Evolutionary conservation across 164 flowering plant genomes (phyloP), one percentile per base, ranked within the genome.

Genomic region (Vitis cinerea): DNA sequence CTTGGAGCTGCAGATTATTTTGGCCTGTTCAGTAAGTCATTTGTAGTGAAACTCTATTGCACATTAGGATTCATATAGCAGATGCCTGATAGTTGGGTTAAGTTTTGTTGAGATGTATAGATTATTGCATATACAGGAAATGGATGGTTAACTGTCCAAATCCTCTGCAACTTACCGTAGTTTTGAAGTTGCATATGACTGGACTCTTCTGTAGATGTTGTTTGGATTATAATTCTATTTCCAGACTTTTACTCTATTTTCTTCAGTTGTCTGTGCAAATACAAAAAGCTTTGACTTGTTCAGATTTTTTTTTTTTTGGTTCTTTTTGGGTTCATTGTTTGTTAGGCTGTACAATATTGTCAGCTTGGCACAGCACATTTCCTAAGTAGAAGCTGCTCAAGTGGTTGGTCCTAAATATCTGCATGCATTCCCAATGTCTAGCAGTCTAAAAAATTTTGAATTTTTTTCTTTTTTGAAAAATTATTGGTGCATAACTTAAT

Each of bases 1-100:
- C 91, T 95, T 77, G 99, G 99, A 61, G 99, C 99, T 70, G 99
- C 98, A 27, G 99, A 95, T 71, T 95, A 95, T 77, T 88, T 91
- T 82, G 99, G 98, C 70, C 78, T 95, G 61, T 95, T 80, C 80
- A 92, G 99, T 95, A 82, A 88, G 98, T 84, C 56, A 65, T 56
- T 19, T 29, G 48, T 49, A 49, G 15, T 37, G 44, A 37, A 0
- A 37, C 44, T 37, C 44, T 37, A 37, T 37, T 61, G 50, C 64
- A 61, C n/a, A 10, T 14, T 14, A 61, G 64, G 47, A 44, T 27
- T 27, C 15, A 15, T 51, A 16, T 29, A 29, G 58, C 61, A 2
- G 16, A 37, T 5, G 3, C 48, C 29, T 31, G 12, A 53, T 64
- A 17, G 13, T 52, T 29, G 53, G 44, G n/a, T 64, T 11, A 13